Evolutionary conservation across 2,329 filamentous ascomycete genomes (phyloP).

Genomic region (Exophiala oligosperma): DNA sequence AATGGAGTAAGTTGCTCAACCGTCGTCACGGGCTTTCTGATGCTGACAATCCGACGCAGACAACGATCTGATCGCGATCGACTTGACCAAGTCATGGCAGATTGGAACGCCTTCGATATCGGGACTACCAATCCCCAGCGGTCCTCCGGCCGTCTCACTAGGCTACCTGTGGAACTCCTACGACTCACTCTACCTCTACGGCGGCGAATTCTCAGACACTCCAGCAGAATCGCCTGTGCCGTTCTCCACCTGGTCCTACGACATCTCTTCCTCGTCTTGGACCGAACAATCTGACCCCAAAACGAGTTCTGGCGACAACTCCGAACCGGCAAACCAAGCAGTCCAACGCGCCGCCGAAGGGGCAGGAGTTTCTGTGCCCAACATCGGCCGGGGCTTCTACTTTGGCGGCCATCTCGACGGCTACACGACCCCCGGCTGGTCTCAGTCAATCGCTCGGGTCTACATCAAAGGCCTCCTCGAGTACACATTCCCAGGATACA

Average conservation of each 20-base stretch:
- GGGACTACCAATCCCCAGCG: conserved; percentile 64
- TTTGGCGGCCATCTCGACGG: conserved; percentile 75
- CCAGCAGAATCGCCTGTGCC: conserved; percentile 58
- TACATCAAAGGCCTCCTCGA: conserved; percentile 75
- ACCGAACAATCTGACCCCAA: conserved; percentile 60
- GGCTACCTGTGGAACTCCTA: conserved; percentile 77
- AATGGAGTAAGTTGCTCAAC: conserved; percentile 61
- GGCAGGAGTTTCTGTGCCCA: conserved; percentile 68
- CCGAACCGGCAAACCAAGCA: conserved; percentile 54
- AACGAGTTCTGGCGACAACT: conserved; percentile 64
- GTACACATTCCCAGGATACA: conserved; percentile 71
- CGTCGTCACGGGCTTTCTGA: too few species aligned
- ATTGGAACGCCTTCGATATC: conserved; percentile 62
- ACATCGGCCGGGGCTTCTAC: conserved; percentile 71
- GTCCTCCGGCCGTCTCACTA: conserved; percentile 69
- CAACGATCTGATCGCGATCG: conserved; percentile 71
- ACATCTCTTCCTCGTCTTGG: conserved; percentile 61
- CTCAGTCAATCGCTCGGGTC: conserved; percentile 60
- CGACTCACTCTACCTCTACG: conserved; percentile 70
- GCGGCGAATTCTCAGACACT: conserved; percentile 69
- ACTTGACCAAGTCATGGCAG: conserved; percentile 72
- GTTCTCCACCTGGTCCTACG: conserved; percentile 70
- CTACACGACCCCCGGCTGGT: conserved; percentile 66
- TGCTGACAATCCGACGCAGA: conserved; percentile 41
- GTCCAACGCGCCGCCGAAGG: conserved; percentile 73